Percentiles rank a stretch among this genome's conserved stretches.
phyloP scores from a whole-genome alignment of 2,329 filamentous ascomycete species.

The Colletotrichum ledebouriae region DNA sequence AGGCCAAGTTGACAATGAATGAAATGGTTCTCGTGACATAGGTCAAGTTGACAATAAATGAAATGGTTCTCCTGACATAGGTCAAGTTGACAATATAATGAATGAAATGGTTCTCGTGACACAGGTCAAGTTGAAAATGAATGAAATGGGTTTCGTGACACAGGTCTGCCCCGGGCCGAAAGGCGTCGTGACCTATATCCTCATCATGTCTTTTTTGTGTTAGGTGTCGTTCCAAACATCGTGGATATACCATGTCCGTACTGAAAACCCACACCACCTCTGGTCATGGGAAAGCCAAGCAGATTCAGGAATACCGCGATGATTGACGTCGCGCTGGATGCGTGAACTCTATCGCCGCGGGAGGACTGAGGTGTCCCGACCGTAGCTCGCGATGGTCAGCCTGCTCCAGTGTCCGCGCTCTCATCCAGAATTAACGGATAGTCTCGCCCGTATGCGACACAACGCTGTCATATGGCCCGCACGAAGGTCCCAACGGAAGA shows the following conservation, averaged over 20 bases:
- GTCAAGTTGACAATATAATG: no score
- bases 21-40: no score
- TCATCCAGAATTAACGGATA: background rate
- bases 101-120: no score
- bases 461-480: background rate
- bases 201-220: background rate
- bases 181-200: background rate
- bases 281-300: rapidly evolving
- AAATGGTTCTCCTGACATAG: no score
- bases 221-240: background rate
- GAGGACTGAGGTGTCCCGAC: background rate
- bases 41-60: no score
- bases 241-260: rapidly evolving
- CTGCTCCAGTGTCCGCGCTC: background rate
- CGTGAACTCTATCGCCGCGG: background rate
- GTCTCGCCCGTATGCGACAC: background rate
- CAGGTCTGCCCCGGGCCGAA: background rate
- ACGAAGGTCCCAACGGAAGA: background rate
- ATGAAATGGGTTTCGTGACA: background rate
- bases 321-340: background rate
- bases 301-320: background rate
- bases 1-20: no score
- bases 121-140: background rate
- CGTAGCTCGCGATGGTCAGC: rapidly evolving
- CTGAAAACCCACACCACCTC: background rate